Percentiles rank a stretch among this genome's conserved stretches.
phyloP scores from a whole-genome alignment of 257 asterid genomes.

The Penstemon davidsonii region DNA sequence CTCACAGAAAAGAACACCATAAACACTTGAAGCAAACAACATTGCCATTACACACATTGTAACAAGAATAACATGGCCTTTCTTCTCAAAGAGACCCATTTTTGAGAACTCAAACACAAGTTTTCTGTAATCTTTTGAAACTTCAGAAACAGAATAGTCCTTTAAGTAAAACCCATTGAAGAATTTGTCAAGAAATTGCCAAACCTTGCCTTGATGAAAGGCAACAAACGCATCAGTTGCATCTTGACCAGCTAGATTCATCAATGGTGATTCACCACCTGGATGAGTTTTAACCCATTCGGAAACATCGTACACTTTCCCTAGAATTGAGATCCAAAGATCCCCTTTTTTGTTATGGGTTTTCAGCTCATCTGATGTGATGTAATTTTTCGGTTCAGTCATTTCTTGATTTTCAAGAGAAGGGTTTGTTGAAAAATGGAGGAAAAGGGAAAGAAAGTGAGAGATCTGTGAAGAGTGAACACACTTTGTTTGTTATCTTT shows the following conservation, averaged over 20 bases:
- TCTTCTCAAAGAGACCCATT: conserved; percentile 64
- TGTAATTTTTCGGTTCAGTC: conserved; percentile 53
- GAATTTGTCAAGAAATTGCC: conserved; percentile 58
- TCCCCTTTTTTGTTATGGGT: conserved; percentile 73
- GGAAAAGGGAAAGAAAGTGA: not conserved
- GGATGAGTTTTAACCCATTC: conserved; percentile 79
- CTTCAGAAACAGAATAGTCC: conserved; percentile 63
- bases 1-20: conserved; percentile 61
- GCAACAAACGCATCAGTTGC: conserved; percentile 93
- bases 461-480: conserved; percentile 23
- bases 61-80: conserved; percentile 51
- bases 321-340: conserved; percentile 93
- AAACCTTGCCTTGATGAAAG: conserved; percentile 70
- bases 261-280: conserved; percentile 78
- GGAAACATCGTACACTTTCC: conserved; percentile 79
- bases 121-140: conserved; percentile 70
- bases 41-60: conserved; percentile 36
- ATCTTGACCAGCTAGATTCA: conserved; percentile 79
- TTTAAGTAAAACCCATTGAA: conserved; percentile 56
- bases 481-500: conserved; percentile 1
- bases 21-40: conserved; percentile 49
- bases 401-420: conserved; percentile 35
- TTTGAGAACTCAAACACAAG: conserved; percentile 66
- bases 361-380: conserved; percentile 67
- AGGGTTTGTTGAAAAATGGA: not conserved